Evolutionary conservation across 129 eudicot genomes (phyloP), one percentile per base, ranked within the genome.

Genomic region (Artemisia argyi): DNA sequence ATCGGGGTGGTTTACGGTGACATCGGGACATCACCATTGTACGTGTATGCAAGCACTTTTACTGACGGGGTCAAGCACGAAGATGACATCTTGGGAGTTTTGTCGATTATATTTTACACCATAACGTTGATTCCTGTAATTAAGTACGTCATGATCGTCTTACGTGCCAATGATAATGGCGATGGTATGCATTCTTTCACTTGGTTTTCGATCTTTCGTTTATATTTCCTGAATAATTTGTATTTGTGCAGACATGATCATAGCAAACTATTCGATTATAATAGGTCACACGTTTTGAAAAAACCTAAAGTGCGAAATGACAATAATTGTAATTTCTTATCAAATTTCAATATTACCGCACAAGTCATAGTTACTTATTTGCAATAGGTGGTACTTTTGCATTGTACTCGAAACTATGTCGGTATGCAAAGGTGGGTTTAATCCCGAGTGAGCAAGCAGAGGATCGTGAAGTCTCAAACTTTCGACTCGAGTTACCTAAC

Each of bases 21-120:
- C 69, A 85, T 92, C 53, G 97, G 97, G 7, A 92, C 97, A 19
- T 92, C 97, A n/a, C 96, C 96, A 3, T 74, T 92, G 75, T 92
- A 88, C 51, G 96, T 88, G 63, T 91, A 55, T 32, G 24, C 89
- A 0, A 83, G 90, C 71, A 81, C 85, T 3, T 91, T 91, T 63
- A 47, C 83, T 20, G 22, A 73, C 6, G 97, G 97, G 8, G 85
- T 91, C 47, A n/a, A n/a, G 17, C 85, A 88, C 35, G 65, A 73
- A 15, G 94, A 89, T 30, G 97, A 92, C 39, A 85, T 92, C 15
- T 59, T 92, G 18, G 96, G 96, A 0, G 96, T 76, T 59, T 73
- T 86, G 17, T 92, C 94, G 4, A 47, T 92, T 52, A 92, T 92
- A 50, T 79, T 89, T 28, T 92, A 92, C 80, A 92, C 97, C 5